phyloP scores from a whole-genome alignment of 1,139 yeast genomes.

The Diutina rugosa region DNA sequence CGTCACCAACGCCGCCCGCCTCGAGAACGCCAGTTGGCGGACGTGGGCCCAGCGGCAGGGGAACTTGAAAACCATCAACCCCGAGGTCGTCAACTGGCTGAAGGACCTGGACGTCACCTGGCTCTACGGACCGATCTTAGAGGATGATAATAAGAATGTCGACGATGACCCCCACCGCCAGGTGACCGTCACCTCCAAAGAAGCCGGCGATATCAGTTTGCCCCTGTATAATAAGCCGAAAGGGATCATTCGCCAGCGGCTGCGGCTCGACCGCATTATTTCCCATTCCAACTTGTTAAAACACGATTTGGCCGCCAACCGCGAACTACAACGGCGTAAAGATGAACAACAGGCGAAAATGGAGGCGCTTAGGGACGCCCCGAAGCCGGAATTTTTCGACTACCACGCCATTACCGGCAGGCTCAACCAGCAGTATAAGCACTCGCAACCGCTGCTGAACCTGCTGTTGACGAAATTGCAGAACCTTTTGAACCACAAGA shows the following conservation, averaged over 20 bases:
- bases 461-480: neutral
- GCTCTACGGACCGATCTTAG: constrained; percentile 69
- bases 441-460: constrained; percentile 4
- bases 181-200: constrained; percentile 27
- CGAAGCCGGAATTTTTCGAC: constrained; percentile 34
- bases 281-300: constrained; percentile 41
- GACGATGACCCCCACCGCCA: constrained; percentile 10
- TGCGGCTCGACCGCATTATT: constrained; percentile 63
- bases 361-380: constrained; percentile 7
- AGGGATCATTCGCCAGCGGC: constrained; percentile 73
- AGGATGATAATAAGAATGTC: constrained; percentile 23
- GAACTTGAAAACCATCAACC: constrained; percentile 53
- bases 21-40: constrained; percentile 78
- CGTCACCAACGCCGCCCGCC: constrained; percentile 52
- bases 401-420: constrained; percentile 47
- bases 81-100: constrained; percentile 67
- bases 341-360: constrained; percentile 9
- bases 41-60: constrained; percentile 76
- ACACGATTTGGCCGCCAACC: constrained; percentile 27
- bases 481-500: neutral
- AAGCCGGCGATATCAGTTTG: constrained; percentile 33
- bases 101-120: constrained; percentile 74
- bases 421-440: constrained; percentile 42
- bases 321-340: constrained; percentile 13
- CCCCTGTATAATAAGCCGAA: constrained; percentile 18